These are phyloP conservation scores for Centaurea solstitialis DNA, from an alignment of 129 eudicot species.

Conservation along the genomic window DNA sequence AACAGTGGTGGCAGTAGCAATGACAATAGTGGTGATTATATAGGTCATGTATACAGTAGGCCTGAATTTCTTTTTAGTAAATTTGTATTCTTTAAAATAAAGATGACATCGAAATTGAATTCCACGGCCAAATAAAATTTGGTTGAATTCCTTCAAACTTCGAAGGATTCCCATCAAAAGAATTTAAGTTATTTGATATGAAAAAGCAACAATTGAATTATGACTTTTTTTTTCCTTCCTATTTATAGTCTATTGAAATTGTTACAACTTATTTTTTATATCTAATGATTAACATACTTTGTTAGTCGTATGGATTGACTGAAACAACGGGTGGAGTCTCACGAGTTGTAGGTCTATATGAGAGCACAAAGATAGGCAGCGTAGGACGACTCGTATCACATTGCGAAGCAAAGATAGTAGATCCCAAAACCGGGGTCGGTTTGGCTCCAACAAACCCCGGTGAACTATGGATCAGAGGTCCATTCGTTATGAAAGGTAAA, in stretches of 20 bases:
- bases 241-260: no score
- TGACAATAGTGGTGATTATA: no score
- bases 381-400: constrained; percentile 45
- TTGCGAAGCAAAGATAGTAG: constrained; percentile 60
- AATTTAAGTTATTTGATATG: not conserved
- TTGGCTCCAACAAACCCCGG: constrained; percentile 63
- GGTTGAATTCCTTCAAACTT: not conserved
- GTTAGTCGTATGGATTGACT: constrained; percentile 64
- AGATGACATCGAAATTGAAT: no score
- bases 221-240: no score
- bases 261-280: not conserved
- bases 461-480: constrained; percentile 72
- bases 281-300: not conserved
- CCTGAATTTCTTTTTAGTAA: no score
- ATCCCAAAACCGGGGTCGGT: constrained; percentile 41
- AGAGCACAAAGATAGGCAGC: constrained; percentile 36
- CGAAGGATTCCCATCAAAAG: no score
- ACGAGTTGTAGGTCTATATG: constrained; percentile 36
- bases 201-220: not conserved
- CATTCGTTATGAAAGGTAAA: constrained; percentile 64
- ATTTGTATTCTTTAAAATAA: no score
- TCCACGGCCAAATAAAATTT: no score
- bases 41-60: no score
- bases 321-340: constrained; percentile 55
- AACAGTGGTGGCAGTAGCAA: no score